Conservation (phyloP, 176 grass and related monocot genomes). For the Avena eriantha region DNA sequence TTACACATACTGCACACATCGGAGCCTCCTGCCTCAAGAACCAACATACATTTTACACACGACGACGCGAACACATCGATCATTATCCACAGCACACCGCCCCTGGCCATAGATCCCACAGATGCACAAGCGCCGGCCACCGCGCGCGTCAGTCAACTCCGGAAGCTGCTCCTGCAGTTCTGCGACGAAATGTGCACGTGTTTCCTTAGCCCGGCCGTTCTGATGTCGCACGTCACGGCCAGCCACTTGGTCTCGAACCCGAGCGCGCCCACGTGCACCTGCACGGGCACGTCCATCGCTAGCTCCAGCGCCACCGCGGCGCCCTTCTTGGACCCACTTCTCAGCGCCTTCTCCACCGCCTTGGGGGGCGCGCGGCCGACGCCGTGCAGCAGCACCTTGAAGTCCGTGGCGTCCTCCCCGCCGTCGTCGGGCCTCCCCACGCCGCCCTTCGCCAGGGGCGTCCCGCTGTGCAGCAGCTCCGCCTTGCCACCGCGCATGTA, state of each 20-base stretch:
- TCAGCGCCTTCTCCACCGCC: conserved; percentile 45
- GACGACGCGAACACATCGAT: background rate
- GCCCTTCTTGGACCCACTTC: conserved; percentile 40
- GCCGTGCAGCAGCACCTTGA: conserved; percentile 49
- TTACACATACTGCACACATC: conserved; percentile 29
- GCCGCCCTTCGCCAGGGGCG: conserved; percentile 44
- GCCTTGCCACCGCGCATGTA: conserved; percentile 52
- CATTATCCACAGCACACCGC: background rate
- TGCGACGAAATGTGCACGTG: conserved; percentile 57
- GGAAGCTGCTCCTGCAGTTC: conserved; percentile 58
- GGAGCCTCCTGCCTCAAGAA: background rate
- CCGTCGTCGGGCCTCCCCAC: conserved; percentile 50
- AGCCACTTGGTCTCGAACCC: conserved; percentile 47
- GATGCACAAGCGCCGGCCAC: background rate
- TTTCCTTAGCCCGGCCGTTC: conserved; percentile 52
- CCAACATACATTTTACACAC: conserved; percentile 24
- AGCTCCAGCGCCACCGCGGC: conserved; percentile 48
- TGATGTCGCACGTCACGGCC: conserved; percentile 48
- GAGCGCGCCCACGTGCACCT: conserved; percentile 59
- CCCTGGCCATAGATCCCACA: background rate
- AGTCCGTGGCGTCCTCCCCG: conserved; percentile 55
- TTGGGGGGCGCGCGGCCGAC: conserved; percentile 38
- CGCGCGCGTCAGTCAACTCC: background rate
- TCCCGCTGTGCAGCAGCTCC: conserved; percentile 25
- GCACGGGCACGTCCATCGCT: conserved; percentile 40